Conservation (phyloP, 257 asterid genomes). For the Nicotiana noctiflora region DNA sequence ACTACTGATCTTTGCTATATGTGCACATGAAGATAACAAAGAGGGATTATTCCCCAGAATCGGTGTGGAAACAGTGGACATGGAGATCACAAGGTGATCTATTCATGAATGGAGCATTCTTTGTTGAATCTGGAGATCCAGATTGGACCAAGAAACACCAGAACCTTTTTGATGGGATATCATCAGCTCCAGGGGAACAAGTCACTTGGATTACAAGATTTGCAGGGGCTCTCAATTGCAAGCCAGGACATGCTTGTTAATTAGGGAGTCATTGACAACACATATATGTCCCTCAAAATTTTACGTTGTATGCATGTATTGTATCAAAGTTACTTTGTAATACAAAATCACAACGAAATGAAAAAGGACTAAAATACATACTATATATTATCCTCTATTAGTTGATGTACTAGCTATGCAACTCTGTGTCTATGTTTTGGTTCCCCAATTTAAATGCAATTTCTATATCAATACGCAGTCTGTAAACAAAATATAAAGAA, state of each 20-base stretch:
- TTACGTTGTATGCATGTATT: neutral
- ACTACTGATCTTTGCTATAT: neutral
- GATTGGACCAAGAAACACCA: constrained; percentile 39
- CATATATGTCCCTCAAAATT: neutral
- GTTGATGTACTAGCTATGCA: neutral
- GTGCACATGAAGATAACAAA: constrained; percentile 52
- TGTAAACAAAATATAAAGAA: no score
- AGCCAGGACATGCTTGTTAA: constrained; percentile 43
- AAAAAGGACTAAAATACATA: neutral
- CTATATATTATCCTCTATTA: no score
- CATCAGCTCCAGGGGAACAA: constrained; percentile 26
- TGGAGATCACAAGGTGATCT: constrained; percentile 87
- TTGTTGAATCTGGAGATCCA: constrained; percentile 65
- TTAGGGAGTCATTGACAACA: neutral
- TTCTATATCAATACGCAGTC: neutral
- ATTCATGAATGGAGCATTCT: constrained; percentile 68
- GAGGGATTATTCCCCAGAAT: constrained; percentile 46
- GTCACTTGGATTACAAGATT: constrained; percentile 49
- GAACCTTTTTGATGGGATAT: constrained; percentile 33
- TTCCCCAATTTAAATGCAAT: neutral
- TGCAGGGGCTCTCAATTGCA: constrained; percentile 53
- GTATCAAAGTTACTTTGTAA: neutral
- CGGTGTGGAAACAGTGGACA: constrained; percentile 61
- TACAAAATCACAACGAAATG: neutral
- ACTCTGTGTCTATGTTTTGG: neutral